Evolutionary conservation across 306 rosid species (phyloP), one percentile per base, ranked within the genome.

Genomic region (Fragaria vesca): DNA sequence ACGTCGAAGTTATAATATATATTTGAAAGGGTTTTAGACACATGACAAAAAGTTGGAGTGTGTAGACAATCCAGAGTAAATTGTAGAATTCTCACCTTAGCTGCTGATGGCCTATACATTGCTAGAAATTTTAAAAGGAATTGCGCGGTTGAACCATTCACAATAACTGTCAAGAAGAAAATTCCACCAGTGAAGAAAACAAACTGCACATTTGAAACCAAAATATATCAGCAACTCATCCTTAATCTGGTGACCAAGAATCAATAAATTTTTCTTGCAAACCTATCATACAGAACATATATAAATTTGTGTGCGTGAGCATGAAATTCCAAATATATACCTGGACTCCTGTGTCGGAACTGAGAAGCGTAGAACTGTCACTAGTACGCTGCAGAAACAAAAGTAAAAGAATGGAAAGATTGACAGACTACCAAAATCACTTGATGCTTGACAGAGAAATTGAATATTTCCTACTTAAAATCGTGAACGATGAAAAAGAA

Each of bases 151-250:
- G 98, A 94, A 80, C 98, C 98, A 82, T 94, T 94, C 82, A 92
- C 89, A 78, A 88, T 73, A 60, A 94, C 97, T 52, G 98, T 92
- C 90, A 94, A 87, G 83, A 92, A 89, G 82, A 94, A 97, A 69
- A 90, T 91, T 79, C 98, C 98, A 74, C 98, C 94, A 13, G 98
- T 91, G 90, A 91, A 90, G 87, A 94, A 94, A 85, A 92, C 90
- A 85, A 94, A 94, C 97, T 94, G 91, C 82, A 79, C 46, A 82
- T 58, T 21, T 11, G 51, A 73, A 84, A 83, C 21, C 5, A 26
- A 68, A 84, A 71, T 74, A 24, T 73, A 76, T 60, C 34, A 77
- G 75, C 5, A 63, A n/a, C 79, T 60, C 55, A 54, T 66, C 47
- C 71, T 61, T 78, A 28, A 62, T 70, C 30, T 17, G 48, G 68